Evolutionary conservation across 148 eudicot species (phyloP).

Genomic region (Arbutus unedo): DNA sequence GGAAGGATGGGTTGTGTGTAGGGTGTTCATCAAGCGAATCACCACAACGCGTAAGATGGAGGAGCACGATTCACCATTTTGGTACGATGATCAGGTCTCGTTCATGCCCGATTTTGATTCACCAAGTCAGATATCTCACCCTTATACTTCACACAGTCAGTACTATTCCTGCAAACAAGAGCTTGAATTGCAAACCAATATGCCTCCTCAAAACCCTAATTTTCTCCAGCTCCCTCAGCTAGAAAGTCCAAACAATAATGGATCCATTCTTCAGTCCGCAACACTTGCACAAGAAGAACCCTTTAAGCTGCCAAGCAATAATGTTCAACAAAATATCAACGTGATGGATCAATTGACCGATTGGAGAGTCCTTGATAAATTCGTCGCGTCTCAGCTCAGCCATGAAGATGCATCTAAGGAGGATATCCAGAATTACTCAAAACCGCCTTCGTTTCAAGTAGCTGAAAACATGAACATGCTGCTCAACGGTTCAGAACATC

Average conservation of each 20-base stretch:
- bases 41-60: slow-evolving; percentile 45
- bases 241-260: slow-evolving; percentile 47
- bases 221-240: slow-evolving; percentile 66
- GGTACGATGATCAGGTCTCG: slow-evolving; percentile 76
- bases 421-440: slow-evolving; percentile 24
- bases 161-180: slow-evolving; percentile 57
- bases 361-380: slow-evolving; percentile 79
- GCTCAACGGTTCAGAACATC: slow-evolving; percentile 28
- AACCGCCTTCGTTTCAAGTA: slow-evolving; percentile 30
- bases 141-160: slow-evolving; percentile 34
- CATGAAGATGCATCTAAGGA: slow-evolving; percentile 44
- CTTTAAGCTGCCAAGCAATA: slow-evolving; percentile 7
- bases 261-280: slow-evolving; percentile 24
- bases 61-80: slow-evolving; percentile 50
- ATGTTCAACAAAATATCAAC: slow-evolving; percentile 23
- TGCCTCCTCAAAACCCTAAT: slow-evolving; percentile 40
- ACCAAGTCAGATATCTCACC: slow-evolving; percentile 44
- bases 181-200: slow-evolving; percentile 46
- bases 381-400: slow-evolving; percentile 84
- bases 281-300: slow-evolving; percentile 28
- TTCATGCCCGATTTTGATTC: slow-evolving; percentile 68
- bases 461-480: slow-evolving; percentile 43
- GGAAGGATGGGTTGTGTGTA: slow-evolving; percentile 92
- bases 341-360: slow-evolving; percentile 59
- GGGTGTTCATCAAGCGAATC: slow-evolving; percentile 78